Evolutionary conservation across 2,329 filamentous ascomycete species (phyloP), one percentile per base, ranked within the genome.

Genomic region (Penicillium sp.): DNA sequence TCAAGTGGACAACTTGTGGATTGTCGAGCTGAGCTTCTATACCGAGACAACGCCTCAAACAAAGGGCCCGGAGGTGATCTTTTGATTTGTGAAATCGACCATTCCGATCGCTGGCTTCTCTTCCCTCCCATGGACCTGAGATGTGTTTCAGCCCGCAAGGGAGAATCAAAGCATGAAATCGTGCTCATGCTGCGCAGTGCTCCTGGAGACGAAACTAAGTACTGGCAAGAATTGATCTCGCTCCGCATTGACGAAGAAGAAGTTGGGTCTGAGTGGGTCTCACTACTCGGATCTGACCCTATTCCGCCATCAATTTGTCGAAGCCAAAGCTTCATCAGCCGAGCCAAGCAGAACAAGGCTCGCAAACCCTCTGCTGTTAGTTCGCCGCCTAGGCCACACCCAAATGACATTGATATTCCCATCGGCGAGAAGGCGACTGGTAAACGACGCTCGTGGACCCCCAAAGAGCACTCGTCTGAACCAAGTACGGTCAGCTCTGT

Each of bases 81-180:
- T n/a, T 83, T 99, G 23, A 89, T 99, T 56, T 93, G 93, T 64
- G 93, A 97, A 74, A 86, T 92, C n/a, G 91, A 92, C 45, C 84
- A 85, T 52, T 82, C 84, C 6, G 86, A 89, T 15, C 85, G 86
- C 53, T 97, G 91, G 86, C 83, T 99, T 5, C 82, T 99, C 0
- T 96, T 99, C 69, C 89, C 93, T n/a, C 93, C 94, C 1, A 82
- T 97, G n/a, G 82, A 87, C 19, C 82, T 86, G 62, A 81, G 82
- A 37, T 83, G 85, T 59, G 83, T 96, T 21, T 97, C 94, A 13
- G 91, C 92, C 50, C 87, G 93, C 40, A 86, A 82, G 59, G 92
- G 92, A 13, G 87, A 92, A 38, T 73, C 78, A n/a, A 81, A 84
- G 52, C 84, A 86, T 29, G 88, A 95, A 64, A 82, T 97, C 60